Conservation (phyloP, 331 rosid genomes). For the Pyrus hybrid region DNA sequence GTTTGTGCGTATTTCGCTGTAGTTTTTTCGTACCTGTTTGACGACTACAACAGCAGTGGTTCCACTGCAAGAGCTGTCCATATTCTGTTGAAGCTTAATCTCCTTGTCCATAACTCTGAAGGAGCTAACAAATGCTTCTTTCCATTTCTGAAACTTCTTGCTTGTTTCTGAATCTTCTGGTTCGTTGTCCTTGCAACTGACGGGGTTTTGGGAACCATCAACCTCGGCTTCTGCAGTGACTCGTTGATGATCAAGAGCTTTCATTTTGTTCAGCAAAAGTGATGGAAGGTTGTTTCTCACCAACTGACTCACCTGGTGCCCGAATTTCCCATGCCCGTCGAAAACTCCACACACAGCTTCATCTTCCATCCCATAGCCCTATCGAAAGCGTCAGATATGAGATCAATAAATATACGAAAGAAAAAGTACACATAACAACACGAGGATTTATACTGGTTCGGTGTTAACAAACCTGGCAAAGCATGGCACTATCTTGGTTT, state of each 20-base stretch:
- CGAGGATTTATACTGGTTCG: too few species aligned
- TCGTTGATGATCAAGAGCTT: background rate
- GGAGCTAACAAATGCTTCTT: slow-evolving; percentile 32
- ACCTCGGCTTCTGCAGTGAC: background rate
- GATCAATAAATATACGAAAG: background rate
- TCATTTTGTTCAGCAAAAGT: slow-evolving; percentile 33
- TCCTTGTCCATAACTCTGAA: slow-evolving; percentile 66
- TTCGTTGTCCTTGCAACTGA: background rate
- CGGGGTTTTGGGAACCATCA: background rate
- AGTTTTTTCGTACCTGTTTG: slow-evolving; percentile 31
- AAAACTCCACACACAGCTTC: slow-evolving; percentile 51
- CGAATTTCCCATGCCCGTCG: slow-evolving; percentile 79
- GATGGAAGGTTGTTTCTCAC: slow-evolving; percentile 35
- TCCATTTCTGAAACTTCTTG: slow-evolving; percentile 22
- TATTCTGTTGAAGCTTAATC: slow-evolving; percentile 40
- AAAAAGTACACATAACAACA: background rate
- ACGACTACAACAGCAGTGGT: slow-evolving; percentile 54
- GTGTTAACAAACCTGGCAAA: slow-evolving; percentile 34
- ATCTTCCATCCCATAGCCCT: slow-evolving; percentile 44
- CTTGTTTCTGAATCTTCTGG: background rate
- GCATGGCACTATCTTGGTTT: slow-evolving; percentile 69
- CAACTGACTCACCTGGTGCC: slow-evolving; percentile 52
- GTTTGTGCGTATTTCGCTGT: too few species aligned
- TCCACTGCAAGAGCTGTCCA: slow-evolving; percentile 57
- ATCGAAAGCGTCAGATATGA: background rate